phyloP scores from a whole-genome alignment of 106 monocot species.

The Dioscorea dumetorum region DNA sequence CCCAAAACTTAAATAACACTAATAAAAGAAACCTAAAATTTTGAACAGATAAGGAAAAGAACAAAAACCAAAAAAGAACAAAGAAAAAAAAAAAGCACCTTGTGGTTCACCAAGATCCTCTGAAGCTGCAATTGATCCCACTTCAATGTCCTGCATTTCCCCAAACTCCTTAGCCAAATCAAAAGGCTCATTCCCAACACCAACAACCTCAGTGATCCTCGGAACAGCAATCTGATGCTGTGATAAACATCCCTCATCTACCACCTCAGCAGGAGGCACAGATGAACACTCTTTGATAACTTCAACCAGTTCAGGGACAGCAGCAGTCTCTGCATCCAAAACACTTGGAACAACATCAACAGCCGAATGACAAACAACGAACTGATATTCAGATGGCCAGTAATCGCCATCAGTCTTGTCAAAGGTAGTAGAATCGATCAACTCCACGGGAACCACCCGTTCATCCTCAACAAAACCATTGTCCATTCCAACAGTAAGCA shows the following conservation, averaged over 20 bases:
- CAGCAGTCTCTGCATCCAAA: neutral
- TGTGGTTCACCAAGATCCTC: conserved; percentile 20
- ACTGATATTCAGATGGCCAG: neutral
- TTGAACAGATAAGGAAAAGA: neutral
- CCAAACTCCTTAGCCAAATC: neutral
- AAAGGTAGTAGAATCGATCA: conserved; percentile 46
- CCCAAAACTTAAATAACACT: neutral
- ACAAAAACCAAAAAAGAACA: no score
- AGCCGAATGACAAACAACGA: neutral
- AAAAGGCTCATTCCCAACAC: neutral
- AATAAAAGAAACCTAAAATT: neutral
- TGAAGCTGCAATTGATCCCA: neutral
- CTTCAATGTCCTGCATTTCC: neutral
- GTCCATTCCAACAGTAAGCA: conserved; percentile 4
- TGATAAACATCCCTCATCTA: neutral
- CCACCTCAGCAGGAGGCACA: neutral
- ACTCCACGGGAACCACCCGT: conserved; percentile 39
- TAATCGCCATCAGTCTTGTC: conserved; percentile 8
- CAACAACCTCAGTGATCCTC: neutral
- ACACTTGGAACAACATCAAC: neutral
- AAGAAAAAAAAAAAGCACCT: conserved; percentile 14
- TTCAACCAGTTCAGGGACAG: conserved; percentile 6
- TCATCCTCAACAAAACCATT: conserved; percentile 9
- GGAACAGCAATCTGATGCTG: neutral
- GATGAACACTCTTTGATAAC: conserved; percentile 3